These are phyloP conservation scores for Boletus eberwhitei DNA, from an alignment of 768 basidiomycete species.

Conservation along the genomic window DNA sequence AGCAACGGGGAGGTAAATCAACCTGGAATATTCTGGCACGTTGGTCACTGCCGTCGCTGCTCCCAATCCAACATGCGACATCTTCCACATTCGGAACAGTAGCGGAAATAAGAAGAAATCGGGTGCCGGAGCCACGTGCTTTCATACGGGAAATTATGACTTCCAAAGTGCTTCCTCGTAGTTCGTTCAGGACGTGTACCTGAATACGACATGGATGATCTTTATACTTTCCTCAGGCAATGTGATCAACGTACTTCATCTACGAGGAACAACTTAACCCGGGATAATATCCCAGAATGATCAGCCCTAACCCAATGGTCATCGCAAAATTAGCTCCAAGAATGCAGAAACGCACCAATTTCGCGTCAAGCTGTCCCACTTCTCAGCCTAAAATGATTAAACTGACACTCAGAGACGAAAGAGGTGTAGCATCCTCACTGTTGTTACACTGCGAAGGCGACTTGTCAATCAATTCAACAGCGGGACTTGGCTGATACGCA, in stretches of 20 bases:
- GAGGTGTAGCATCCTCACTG: slow-evolving; percentile 42
- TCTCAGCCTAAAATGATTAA: slow-evolving; percentile 66
- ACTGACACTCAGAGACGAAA: not conserved
- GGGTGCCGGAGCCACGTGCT: slow-evolving; percentile 58
- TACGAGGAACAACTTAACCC: slow-evolving; percentile 80
- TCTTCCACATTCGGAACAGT: slow-evolving; percentile 93
- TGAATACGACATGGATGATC: slow-evolving; percentile 28
- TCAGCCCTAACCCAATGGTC: slow-evolving; percentile 44
- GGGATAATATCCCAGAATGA: slow-evolving; percentile 62
- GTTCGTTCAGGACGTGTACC: slow-evolving; percentile 92
- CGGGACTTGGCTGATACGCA: slow-evolving; percentile 31
- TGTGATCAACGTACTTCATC: slow-evolving; percentile 61
- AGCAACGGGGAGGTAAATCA: not conserved
- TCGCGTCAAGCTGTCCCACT: slow-evolving; percentile 93
- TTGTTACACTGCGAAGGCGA: slow-evolving; percentile 57
- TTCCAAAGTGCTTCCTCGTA: slow-evolving; percentile 88
- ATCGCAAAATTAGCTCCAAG: not conserved
- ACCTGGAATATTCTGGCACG: slow-evolving; percentile 73
- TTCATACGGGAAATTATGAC: slow-evolving; percentile 96
- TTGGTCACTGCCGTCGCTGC: slow-evolving; percentile 25
- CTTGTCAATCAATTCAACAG: slow-evolving; percentile 1
- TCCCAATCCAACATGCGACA: slow-evolving; percentile 84
- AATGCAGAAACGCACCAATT: slow-evolving; percentile 64
- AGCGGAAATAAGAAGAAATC: slow-evolving; percentile 89
- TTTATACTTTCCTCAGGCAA: not conserved